Evolutionary conservation across 306 rosid genomes (phyloP).

Genomic region (Canavalia ensiformis): DNA sequence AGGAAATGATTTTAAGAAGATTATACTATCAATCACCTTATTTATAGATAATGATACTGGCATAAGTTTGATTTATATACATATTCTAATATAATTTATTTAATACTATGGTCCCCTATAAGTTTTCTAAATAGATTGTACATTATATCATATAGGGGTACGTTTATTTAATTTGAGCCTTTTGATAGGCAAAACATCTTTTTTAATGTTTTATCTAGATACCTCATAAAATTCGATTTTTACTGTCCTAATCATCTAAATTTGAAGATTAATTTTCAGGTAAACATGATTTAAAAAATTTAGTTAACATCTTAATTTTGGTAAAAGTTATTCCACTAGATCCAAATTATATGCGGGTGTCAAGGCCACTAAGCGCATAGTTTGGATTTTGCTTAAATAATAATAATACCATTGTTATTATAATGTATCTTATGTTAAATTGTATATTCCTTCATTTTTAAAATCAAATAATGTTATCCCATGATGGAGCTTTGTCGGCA

Average conservation of each 20-base stretch:
- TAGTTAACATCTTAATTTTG: background rate
- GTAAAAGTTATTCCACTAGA: slow-evolving; percentile 4
- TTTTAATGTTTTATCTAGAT: background rate
- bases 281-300: background rate
- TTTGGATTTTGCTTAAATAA: background rate
- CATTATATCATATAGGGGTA: background rate
- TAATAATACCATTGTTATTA: no score
- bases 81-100: background rate
- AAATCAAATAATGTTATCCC: background rate
- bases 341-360: background rate
- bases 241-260: background rate
- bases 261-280: background rate
- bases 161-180: background rate
- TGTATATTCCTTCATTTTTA: background rate
- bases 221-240: background rate
- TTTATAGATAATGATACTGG: background rate
- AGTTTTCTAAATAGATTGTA: background rate
- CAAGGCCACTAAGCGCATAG: background rate
- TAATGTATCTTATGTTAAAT: background rate
- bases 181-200: background rate
- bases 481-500: background rate
- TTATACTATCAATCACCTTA: background rate
- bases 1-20: no score
- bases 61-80: background rate
- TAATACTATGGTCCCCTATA: background rate